Percentiles rank a stretch among this genome's conserved stretches.
These are phyloP conservation scores for Dispira parvispora DNA, from an alignment of 192 early-diverging fungal genomes.

Conservation along the genomic window DNA sequence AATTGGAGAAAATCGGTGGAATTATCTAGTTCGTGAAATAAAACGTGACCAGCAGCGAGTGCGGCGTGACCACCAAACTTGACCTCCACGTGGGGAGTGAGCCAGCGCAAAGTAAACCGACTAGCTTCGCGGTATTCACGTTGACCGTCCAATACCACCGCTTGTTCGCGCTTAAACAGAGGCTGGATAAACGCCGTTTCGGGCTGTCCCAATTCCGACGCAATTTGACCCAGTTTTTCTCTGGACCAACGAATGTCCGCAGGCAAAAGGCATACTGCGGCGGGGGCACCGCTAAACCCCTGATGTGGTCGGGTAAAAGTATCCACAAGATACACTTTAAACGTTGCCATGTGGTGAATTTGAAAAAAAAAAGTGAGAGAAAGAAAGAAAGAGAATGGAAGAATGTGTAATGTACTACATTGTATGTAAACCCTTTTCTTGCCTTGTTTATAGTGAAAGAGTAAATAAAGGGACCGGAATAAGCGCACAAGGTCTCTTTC, in stretches of 20 bases:
- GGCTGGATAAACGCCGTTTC: conserved; percentile 28
- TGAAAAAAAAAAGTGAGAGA: neutral
- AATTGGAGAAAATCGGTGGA: conserved; percentile 12
- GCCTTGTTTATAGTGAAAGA: too few species aligned
- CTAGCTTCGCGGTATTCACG: neutral
- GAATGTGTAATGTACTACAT: too few species aligned
- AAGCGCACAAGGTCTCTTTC: too few species aligned
- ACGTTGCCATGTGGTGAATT: conserved; percentile 13
- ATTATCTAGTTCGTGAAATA: conserved; percentile 19
- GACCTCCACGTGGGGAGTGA: conserved; percentile 24
- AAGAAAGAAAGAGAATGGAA: neutral
- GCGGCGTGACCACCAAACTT: conserved; percentile 26
- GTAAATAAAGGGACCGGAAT: too few species aligned
- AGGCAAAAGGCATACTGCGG: conserved; percentile 19
- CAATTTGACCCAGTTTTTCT: conserved; percentile 14
- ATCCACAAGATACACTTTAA: conserved; percentile 20
- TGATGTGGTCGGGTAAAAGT: conserved; percentile 14
- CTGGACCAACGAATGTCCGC: conserved; percentile 11
- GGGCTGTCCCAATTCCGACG: conserved; percentile 25
- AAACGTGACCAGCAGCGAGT: conserved; percentile 12
- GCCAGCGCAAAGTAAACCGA: conserved; percentile 16
- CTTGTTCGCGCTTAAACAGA: neutral
- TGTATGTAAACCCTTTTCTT: too few species aligned
- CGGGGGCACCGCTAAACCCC: conserved; percentile 24
- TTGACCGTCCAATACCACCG: neutral